Evolutionary conservation across 306 rosid species (phyloP).

Genomic region (Sesbania bispinosa): DNA sequence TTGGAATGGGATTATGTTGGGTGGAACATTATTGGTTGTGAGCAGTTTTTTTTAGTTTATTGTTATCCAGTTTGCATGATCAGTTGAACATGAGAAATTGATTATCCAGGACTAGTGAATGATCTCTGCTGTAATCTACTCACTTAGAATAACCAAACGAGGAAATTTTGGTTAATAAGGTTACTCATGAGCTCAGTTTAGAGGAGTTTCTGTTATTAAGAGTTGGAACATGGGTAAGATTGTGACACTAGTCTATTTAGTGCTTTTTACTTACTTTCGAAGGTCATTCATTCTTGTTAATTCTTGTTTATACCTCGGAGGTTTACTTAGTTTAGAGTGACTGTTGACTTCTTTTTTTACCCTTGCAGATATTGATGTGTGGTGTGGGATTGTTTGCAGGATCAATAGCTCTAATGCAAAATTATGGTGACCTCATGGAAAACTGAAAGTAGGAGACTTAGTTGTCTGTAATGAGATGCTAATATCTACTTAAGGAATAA

Average conservation of each 20-base stretch:
- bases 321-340: neutral
- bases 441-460: slow-evolving; percentile 38
- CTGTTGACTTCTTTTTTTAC: neutral
- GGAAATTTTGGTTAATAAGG: neutral
- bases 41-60: neutral
- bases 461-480: slow-evolving; percentile 15
- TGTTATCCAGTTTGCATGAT: neutral
- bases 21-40: neutral
- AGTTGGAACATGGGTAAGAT: slow-evolving; percentile 11
- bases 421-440: slow-evolving; percentile 87
- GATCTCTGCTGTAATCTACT: neutral
- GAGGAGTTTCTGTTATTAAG: neutral
- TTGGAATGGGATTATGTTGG: neutral
- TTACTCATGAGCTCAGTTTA: neutral
- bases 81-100: neutral
- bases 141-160: neutral
- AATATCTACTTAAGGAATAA: neutral
- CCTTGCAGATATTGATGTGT: slow-evolving; percentile 74
- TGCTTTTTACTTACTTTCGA: neutral
- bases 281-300: neutral
- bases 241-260: neutral
- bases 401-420: slow-evolving; percentile 64
- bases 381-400: slow-evolving; percentile 76
- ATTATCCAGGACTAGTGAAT: neutral
- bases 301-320: neutral